Base-by-base conservation (phyloP, 1,284 basidiomycete species). In the Salmacisia buchloeana region DNA sequence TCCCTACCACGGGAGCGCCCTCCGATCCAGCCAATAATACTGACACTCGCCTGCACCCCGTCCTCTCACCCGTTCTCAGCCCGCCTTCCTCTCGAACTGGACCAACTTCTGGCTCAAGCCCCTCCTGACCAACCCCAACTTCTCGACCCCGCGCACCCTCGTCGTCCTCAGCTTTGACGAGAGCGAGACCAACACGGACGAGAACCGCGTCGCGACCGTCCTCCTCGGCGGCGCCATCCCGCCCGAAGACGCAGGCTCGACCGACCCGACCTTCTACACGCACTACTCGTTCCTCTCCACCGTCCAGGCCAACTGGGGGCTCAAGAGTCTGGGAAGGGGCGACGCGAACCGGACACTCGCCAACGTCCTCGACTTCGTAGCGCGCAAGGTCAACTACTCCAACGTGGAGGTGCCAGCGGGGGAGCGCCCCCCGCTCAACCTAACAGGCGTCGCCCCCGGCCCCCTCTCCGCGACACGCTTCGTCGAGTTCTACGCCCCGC, bases 211-310 rank as follows among this genome's bases (percentile, higher is more conserved):
- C 63, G 67, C 68, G 63, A 71, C 70, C 36, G n/a, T 73, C 21
- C 59, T 68, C 21, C 68, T 74, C 21, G 72, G 72, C 35, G 67
- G 65, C 18, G 72, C 52, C 27, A 43, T 74, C 27, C 72, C 72
- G 2, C 21, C 45, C 6, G 58, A 67, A 29, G 64, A 69, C 25
- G 63, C 60, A 38, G 65, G 65, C 61, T 71, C 69, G 13, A 68
- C 68, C 23, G 70, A 75, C 46, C 39, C 58, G 46, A 71, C 69
- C 13, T 73, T 68, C 61, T 59, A 67, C 81, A 87, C 85, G 1
- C 88, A 89, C 78, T 89, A 88, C 81, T 86, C 86, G 7, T 73
- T 79, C 52, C 75, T 89, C 56, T 83, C 84, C 18, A 85, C 86
- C 4, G 84, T 87, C 29, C 78, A 88, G 80, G 83, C 83, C 56